A percentile compares a stretch with the other conserved stretches of the same genome.
Evolutionary conservation across 768 basidiomycete genomes (phyloP).

Genomic region (Leccinum sublutescens): DNA sequence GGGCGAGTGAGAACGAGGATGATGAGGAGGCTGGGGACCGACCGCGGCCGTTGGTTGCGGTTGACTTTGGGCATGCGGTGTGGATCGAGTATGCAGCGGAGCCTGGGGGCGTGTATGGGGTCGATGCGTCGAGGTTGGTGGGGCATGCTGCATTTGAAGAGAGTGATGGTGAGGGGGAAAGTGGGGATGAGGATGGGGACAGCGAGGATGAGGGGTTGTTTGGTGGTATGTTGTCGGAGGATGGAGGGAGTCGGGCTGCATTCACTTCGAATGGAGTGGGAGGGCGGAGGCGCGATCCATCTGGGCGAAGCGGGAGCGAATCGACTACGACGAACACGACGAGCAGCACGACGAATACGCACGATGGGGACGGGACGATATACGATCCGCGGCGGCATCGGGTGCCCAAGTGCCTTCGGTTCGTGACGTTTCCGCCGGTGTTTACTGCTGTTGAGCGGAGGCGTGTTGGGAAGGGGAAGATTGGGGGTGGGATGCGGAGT

Average conservation of each 20-base stretch:
- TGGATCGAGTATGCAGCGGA: constrained; percentile 65
- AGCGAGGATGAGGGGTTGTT: constrained; percentile 12
- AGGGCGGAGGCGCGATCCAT: background rate
- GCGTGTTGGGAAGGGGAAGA: background rate
- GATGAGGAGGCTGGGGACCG: constrained; percentile 41
- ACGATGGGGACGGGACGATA: constrained; percentile 20
- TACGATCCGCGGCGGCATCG: constrained; percentile 27
- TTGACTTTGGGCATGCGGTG: constrained; percentile 86
- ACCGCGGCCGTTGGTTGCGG: constrained; percentile 70
- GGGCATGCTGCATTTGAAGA: constrained; percentile 28
- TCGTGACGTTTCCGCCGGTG: constrained; percentile 66
- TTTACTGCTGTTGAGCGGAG: constrained; percentile 23
- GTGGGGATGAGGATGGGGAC: background rate
- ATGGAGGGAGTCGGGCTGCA: background rate
- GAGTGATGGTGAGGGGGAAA: constrained; percentile 29
- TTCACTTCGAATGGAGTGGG: constrained; percentile 5
- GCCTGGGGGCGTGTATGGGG: constrained; percentile 28
- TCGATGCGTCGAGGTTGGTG: constrained; percentile 28
- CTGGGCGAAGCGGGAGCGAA: constrained; percentile 4
- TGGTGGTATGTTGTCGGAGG: constrained; percentile 11
- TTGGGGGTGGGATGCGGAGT: background rate
- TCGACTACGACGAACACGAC: background rate
- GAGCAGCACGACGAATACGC: constrained; percentile 5
- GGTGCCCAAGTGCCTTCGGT: constrained; percentile 54
- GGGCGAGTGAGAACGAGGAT: constrained; percentile 28